A percentile compares a stretch with the other conserved stretches of the same genome.
Evolutionary conservation across 176 grass and related monocot species (phyloP).

Genomic region (Oryza nivara): DNA sequence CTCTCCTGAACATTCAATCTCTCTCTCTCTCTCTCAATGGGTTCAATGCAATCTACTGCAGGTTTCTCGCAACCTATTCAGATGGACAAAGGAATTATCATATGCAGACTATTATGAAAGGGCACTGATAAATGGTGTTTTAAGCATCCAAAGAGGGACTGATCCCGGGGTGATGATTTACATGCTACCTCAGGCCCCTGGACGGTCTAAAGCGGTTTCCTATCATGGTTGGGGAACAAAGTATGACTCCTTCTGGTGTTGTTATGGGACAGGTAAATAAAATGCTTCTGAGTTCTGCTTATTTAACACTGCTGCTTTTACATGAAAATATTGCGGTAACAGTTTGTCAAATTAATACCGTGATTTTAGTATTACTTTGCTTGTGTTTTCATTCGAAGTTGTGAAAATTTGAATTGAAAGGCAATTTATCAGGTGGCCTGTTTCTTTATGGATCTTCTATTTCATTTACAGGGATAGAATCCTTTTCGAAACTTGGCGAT

Average conservation of each 20-base stretch:
- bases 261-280: conserved; percentile 88
- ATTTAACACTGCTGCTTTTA: neutral
- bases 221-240: conserved; percentile 97
- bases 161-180: conserved; percentile 94
- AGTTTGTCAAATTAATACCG: neutral
- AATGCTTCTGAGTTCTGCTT: conserved; percentile 6
- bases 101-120: conserved; percentile 98
- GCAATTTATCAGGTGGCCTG: neutral
- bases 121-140: conserved; percentile 89
- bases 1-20: neutral
- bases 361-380: neutral
- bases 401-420: neutral
- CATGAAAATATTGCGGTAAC: neutral
- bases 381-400: neutral
- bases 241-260: conserved; percentile 94
- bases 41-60: conserved; percentile 29
- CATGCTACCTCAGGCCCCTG: conserved; percentile 85
- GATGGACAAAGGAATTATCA: conserved; percentile 89
- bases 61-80: conserved; percentile 90
- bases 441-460: conserved; percentile 23
- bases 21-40: neutral
- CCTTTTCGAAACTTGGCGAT: conserved; percentile 93
- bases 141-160: conserved; percentile 90
- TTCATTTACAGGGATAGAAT: conserved; percentile 74
- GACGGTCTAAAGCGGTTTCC: conserved; percentile 77